Conservation (phyloP, 225 moss, liverwort and hornwort genomes). For the Thuidium tamariscinum region DNA sequence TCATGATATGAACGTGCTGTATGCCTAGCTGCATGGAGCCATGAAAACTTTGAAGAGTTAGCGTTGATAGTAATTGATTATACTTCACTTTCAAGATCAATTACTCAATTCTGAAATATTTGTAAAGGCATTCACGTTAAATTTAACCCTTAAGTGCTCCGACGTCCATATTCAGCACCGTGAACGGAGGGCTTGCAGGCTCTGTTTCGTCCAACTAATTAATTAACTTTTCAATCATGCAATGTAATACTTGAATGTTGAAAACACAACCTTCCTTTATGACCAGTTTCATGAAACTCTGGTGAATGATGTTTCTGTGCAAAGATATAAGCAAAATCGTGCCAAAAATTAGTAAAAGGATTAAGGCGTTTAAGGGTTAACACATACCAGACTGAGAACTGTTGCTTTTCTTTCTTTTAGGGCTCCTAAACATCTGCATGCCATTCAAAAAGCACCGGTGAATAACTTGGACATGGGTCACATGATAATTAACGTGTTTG, state of each 20-base stretch:
- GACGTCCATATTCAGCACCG: too few species aligned
- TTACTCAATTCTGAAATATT: background rate
- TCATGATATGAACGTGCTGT: background rate
- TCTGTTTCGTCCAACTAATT: too few species aligned
- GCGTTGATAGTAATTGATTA: background rate
- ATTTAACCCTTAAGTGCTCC: too few species aligned
- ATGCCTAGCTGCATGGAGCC: background rate
- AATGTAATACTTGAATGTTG: too few species aligned
- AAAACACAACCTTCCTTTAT: too few species aligned
- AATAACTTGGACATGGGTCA: background rate
- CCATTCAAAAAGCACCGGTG: background rate
- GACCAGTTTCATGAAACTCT: too few species aligned
- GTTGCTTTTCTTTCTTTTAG: background rate
- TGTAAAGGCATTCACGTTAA: background rate
- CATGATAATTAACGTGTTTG: background rate
- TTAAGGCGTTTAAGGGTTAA: too few species aligned
- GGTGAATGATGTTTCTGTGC: too few species aligned
- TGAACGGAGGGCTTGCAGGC: too few species aligned
- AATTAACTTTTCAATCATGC: too few species aligned
- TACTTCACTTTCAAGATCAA: background rate
- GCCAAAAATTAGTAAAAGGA: too few species aligned
- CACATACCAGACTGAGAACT: slow-evolving; percentile 4
- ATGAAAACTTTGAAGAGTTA: background rate
- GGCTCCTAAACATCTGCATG: slow-evolving; percentile 53
- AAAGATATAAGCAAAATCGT: too few species aligned